Base-by-base conservation (phyloP, 2,329 filamentous ascomycete genomes). In the Verruconis gallopava region DNA sequence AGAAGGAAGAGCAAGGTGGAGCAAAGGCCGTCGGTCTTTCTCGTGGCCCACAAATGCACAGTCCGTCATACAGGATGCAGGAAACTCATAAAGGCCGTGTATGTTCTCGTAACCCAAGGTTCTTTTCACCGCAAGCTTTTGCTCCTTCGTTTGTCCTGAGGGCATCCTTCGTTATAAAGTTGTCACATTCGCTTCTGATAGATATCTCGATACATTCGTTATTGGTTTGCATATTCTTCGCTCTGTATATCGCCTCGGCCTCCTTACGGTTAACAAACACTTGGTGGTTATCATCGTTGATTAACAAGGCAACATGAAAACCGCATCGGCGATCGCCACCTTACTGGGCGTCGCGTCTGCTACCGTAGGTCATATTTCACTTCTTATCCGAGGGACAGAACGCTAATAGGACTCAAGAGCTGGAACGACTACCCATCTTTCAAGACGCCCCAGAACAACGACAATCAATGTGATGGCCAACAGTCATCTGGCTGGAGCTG, bases 401-500 rank as follows among this genome's bases (percentile, higher is more conserved):
- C 13, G 18, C 40, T 42, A 25, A 42, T 33, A 25, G 14, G 20
- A 12, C 18, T 3, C 18, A n/a, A 43, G 41, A 18, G 59, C 52
- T 79, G 73, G 69, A 61, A 63, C 45, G 61, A 67, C 48, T 65
- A 68, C 43, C 53, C 60, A 37, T 60, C 68, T 46, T 93, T 77
- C 69, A 67, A 68, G 38, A 80, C 71, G 59, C 85, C 85, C 11
- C 63, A 66, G 45, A 85, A 83, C 70, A 76, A 72, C 55, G 66
- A 85, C 67, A 91, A 91, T 67, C 63, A 79, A 53, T 95, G 89
- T 64, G 76, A 72, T 45, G 58, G 71, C n/a, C 61, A 77, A 50
- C 83, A 93, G 65, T 63, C 71, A 48, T 50, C 54, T 17, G 86
- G 85, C 38, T 91, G 82, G 60, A 66, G 80, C 67, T 95, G 81